A percentile compares a stretch with the other conserved stretches of the same genome.
Evolutionary conservation across 1,139 yeast genomes (phyloP).

Genomic region (Suhomyces atakaporum): DNA sequence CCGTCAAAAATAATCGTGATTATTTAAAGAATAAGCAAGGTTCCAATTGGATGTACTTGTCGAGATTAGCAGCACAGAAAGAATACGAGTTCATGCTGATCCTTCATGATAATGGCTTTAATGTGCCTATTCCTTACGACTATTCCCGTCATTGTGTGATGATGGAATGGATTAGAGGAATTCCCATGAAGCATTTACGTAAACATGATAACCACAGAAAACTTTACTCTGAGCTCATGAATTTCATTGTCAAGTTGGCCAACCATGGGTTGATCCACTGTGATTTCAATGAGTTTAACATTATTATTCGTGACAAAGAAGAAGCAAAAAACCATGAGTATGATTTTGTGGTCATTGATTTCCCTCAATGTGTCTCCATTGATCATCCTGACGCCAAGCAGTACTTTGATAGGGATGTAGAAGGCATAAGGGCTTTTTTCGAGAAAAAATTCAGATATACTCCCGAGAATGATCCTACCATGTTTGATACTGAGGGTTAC

Average conservation of each 20-base stretch:
- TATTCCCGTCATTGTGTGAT: conserved; percentile 88
- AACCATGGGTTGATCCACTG: conserved; percentile 92
- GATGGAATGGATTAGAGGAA: conserved; percentile 89
- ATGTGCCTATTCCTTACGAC: conserved; percentile 88
- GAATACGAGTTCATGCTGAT: conserved; percentile 87
- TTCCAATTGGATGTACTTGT: conserved; percentile 88
- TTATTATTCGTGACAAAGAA: conserved; percentile 72
- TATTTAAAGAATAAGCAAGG: conserved; percentile 70
- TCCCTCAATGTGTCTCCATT: conserved; percentile 96
- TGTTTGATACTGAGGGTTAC: conserved; percentile 75
- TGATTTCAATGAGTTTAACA: conserved; percentile 95
- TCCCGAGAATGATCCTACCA: conserved; percentile 62
- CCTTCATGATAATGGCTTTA: conserved; percentile 71
- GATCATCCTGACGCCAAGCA: conserved; percentile 86
- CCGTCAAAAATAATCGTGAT: conserved; percentile 92
- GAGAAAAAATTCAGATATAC: conserved; percentile 72
- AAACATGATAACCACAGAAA: conserved; percentile 67
- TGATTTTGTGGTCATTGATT: conserved; percentile 89
- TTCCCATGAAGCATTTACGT: conserved; percentile 81
- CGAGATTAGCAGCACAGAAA: conserved; percentile 86
- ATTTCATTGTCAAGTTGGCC: conserved; percentile 78
- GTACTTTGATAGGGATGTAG: conserved; percentile 89
- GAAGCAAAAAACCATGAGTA: conserved; percentile 52
- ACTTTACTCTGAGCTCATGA: conserved; percentile 83
- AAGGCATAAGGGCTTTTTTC: conserved; percentile 83